Base-by-base conservation (phyloP, 805 yeast genomes). In the Maudiozyma turicensis region DNA sequence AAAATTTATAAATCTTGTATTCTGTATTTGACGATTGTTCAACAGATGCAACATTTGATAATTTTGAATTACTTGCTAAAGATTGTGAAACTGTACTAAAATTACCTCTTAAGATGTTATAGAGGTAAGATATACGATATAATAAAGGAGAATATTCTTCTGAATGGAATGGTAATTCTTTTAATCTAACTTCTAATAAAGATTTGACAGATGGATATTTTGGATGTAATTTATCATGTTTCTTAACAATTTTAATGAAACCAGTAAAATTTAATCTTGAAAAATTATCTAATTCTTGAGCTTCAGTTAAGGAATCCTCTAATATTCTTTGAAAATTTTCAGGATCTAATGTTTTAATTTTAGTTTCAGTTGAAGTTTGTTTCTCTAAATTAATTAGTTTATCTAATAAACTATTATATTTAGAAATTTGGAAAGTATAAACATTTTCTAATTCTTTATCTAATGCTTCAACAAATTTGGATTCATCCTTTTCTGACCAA, bases 211-310 rank as follows among this genome's bases (percentile, higher is more conserved):
- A 84, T 13, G 67, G 70, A 67, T 84, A 93, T 54, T 80, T 75
- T 33, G 89, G 77, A 67, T 90, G 97, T 54, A 91, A 67, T 47
- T 96, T 80, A 69, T 93, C 98, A 63, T 93, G 99, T 69, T 91
- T 91, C 71, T 91, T 90, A 55, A 90, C 97, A 57, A 93, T 87
- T 65, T 93, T 93, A 59, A 82, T 77, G 70, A 93, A 91, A 1
- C 97, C 99, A 11, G 99, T 91, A 71, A 84, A 93, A 69, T 93
- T 93, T 57, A 91, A 69, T 60, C 99, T 77, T 40, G 95, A 84
- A 70, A 93, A 93, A 63, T 81, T 86, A 65, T 90, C 96, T 57
- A 93, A 72, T 60, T 87, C 91, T 58, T 85, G 86, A 9, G 98
- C 86, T 57, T 79, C 75, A 9, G 80, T 75, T 52, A 93, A 72